A percentile compares a stretch with the other conserved stretches of the same genome.
Conservation (phyloP, 441 rosid genomes). For the Croton setiger region DNA sequence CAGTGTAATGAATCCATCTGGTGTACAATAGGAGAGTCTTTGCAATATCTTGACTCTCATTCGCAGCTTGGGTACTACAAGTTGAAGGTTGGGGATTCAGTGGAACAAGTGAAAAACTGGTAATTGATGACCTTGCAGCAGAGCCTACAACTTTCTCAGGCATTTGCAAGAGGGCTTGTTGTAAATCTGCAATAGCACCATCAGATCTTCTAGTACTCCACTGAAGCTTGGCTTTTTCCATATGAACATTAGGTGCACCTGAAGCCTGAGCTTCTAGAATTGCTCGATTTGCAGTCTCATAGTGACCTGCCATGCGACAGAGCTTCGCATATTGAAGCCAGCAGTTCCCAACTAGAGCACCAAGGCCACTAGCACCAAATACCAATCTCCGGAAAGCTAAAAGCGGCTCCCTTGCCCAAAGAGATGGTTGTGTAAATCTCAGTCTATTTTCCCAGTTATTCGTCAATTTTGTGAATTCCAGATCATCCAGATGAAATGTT, state of each 20-base stretch:
- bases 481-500: constrained; percentile 56
- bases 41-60: constrained; percentile 74
- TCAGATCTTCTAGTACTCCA: constrained; percentile 93
- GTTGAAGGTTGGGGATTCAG: constrained; percentile 58
- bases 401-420: constrained; percentile 99
- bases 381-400: constrained; percentile 90
- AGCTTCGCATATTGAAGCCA: constrained; percentile 99
- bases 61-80: constrained; percentile 50
- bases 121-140: constrained; percentile 66
- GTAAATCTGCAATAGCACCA: constrained; percentile 92
- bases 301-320: constrained; percentile 98
- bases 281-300: constrained; percentile 93
- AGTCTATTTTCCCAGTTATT: constrained; percentile 92
- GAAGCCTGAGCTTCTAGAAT: constrained; percentile 95
- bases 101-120: constrained; percentile 81
- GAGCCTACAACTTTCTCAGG: constrained; percentile 86
- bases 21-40: constrained; percentile 94
- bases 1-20: constrained; percentile 94
- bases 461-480: constrained; percentile 58
- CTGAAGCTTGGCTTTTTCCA: constrained; percentile 98
- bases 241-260: constrained; percentile 87
- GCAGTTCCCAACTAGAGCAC: constrained; percentile 91
- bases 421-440: constrained; percentile 84
- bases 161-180: constrained; percentile 87
- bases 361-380: constrained; percentile 79